Evolutionary conservation across 2,329 filamentous ascomycete species (phyloP), one percentile per base, ranked within the genome.

Genomic region (Clonostachys solani): DNA sequence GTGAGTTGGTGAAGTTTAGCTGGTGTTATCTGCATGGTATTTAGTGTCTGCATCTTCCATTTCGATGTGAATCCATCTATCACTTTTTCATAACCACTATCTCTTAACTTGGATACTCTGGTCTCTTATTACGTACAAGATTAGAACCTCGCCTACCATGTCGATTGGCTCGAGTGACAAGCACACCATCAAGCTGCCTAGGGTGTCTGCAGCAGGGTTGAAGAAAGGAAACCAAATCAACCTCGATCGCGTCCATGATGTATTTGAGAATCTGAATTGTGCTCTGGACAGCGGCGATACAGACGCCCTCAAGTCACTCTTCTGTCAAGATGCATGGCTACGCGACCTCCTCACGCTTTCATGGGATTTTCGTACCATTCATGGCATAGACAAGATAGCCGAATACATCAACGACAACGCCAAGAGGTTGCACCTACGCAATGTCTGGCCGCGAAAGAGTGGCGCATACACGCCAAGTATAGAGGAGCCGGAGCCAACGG

Each of bases 281-380:
- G 19, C 16, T 15, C 41, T 42, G 16, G 42, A 40, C 8, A 40
- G 46, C 3, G 29, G 44, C 12, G 16, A 44, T 12, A 36, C 48
- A 4, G 16, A 12, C 12, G 33, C 49, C 3, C 42, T 56, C 5
- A 40, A 43, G 3, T 47, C 50, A n/a, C 45, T 59, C 5, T 61
- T 63, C 41, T 46, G 51, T 6, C 40, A 54, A 3, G 52, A 58
- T 36, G 53, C 52, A 12, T 63, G 58, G 56, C 57, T 58, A 46
- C 50, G 59, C 10, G 60, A 63, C 42, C 51, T 60, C 17, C 40
- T 60, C 8, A 50, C 40, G 3, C 48, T 63, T 6, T 51, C 47
- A 5, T 63, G 60, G 59, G 60, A 63, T 47, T 58, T 57, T 43
- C 51, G 52, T 16, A 56, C 56, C 3, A 55, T 56, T 13, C 52